phyloP scores from a whole-genome alignment of 352 stramenopile genomes.

The Blastocystis sp. region DNA sequence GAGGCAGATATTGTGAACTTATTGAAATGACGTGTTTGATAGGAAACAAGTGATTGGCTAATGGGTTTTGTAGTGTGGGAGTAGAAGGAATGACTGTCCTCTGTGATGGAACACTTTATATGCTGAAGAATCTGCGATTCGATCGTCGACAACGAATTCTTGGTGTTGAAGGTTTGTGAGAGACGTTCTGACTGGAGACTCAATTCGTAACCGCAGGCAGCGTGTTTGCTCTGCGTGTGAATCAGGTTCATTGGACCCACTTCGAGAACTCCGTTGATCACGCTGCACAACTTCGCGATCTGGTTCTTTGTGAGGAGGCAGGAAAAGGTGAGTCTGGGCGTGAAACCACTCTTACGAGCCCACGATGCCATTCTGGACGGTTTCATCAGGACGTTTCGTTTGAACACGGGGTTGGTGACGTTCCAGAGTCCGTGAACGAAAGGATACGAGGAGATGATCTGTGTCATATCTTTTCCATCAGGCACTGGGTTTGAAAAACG shows the following conservation, averaged over 20 bases:
- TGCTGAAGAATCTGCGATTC: background rate
- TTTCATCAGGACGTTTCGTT: conserved; percentile 17
- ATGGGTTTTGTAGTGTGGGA: background rate
- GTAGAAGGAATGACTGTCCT: background rate
- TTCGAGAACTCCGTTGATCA: conserved; percentile 18
- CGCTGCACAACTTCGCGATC: background rate
- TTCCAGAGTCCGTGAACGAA: conserved; percentile 18
- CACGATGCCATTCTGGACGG: background rate
- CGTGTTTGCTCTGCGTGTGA: conserved; percentile 11
- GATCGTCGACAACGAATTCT: conserved; percentile 41
- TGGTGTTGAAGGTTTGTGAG: conserved; percentile 11
- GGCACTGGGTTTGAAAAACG: background rate
- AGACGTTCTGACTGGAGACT: background rate
- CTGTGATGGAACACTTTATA: background rate
- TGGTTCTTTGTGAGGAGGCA: conserved; percentile 7
- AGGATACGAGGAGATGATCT: conserved; percentile 48
- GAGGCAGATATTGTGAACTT: conserved; percentile 33
- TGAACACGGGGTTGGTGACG: background rate
- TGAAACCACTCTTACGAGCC: background rate
- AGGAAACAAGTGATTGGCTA: background rate
- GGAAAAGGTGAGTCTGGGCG: background rate
- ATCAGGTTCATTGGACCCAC: background rate
- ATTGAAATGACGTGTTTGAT: background rate
- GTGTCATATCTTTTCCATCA: conserved; percentile 40
- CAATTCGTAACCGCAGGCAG: background rate